These are phyloP conservation scores for Apophysomyces elegans DNA, from an alignment of 371 early-diverging fungal genomes.

Conservation along the genomic window DNA sequence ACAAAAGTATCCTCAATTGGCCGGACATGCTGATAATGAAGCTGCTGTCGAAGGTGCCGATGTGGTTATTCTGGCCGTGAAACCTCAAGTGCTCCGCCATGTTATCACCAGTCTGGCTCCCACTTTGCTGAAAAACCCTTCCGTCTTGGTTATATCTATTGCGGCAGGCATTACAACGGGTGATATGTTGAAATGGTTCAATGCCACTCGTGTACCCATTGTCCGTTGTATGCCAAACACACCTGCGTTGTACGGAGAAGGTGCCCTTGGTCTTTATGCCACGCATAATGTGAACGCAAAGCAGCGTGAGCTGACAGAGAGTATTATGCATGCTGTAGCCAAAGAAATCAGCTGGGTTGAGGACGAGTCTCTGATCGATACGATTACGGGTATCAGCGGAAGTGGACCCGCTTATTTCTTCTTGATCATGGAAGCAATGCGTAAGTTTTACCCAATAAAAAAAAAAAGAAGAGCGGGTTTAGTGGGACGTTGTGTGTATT, in stretches of 20 bases:
- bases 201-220: slow-evolving; percentile 53
- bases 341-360: slow-evolving; percentile 84
- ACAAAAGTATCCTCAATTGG: slow-evolving; percentile 58
- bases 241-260: slow-evolving; percentile 85
- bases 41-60: slow-evolving; percentile 60
- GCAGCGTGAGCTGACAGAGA: slow-evolving; percentile 69
- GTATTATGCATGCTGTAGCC: slow-evolving; percentile 72
- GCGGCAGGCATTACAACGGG: slow-evolving; percentile 87
- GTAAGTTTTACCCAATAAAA: slow-evolving; percentile 26
- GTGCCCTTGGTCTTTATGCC: slow-evolving; percentile 87
- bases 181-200: slow-evolving; percentile 78
- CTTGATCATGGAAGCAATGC: slow-evolving; percentile 87
- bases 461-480: no score
- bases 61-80: slow-evolving; percentile 87
- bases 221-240: slow-evolving; percentile 96
- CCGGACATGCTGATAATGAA: slow-evolving; percentile 48
- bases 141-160: slow-evolving; percentile 77
- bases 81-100: slow-evolving; percentile 82
- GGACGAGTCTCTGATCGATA: slow-evolving; percentile 77
- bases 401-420: slow-evolving; percentile 95
- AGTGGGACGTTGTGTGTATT: neutral
- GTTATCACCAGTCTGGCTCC: slow-evolving; percentile 70
- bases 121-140: slow-evolving; percentile 26
- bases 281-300: slow-evolving; percentile 55
- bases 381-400: slow-evolving; percentile 89